Base-by-base conservation (phyloP, 306 rosid genomes). In the Pterocarpus macrocarpus region DNA sequence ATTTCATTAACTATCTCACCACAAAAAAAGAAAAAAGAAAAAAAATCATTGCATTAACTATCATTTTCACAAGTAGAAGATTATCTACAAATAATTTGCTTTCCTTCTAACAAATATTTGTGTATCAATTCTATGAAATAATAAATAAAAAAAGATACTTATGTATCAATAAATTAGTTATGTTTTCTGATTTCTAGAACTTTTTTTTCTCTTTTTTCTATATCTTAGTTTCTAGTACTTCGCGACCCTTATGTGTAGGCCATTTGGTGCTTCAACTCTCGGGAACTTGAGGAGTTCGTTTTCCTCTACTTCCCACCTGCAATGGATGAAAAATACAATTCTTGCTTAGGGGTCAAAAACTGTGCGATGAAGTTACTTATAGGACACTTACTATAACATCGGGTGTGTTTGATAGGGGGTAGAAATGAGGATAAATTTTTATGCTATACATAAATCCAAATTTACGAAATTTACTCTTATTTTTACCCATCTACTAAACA, bases 201-300 rank as follows among this genome's bases (percentile, higher is more conserved):
- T 77, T 8, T 82, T 58, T 22, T 22, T 22, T 22, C 28, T 22
- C 28, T 22, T 22, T 22, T 22, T 22, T 22, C 28, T 22, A 22
- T 22, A 22, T 22, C 28, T 22, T 22, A 22, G 28, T 22, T 22
- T 22, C 28, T 22, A 22, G 28, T 22, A 22, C 28, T 22, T 22
- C 28, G 28, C 55, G 64, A 90, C 91, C 87, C 90, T 92, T 79
- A 90, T 76, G 82, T 88, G 87, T 57, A 89, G 73, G 66, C 95
- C 97, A 77, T 89, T 90, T 33, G 95, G 95, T 22, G 93, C 97
- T 81, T 87, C 91, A 71, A 92, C 97, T 80, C 97, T 90, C 1
- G 97, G 95, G 71, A 92, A 92, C 58, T 85, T 87, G 83, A 82
- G 79, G 44, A 90, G 86, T 71, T 90, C 74, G 17, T 86, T 89